These are phyloP conservation scores for Apiotrichum laibachii DNA, from an alignment of 1,284 basidiomycete species.

Conservation along the genomic window DNA sequence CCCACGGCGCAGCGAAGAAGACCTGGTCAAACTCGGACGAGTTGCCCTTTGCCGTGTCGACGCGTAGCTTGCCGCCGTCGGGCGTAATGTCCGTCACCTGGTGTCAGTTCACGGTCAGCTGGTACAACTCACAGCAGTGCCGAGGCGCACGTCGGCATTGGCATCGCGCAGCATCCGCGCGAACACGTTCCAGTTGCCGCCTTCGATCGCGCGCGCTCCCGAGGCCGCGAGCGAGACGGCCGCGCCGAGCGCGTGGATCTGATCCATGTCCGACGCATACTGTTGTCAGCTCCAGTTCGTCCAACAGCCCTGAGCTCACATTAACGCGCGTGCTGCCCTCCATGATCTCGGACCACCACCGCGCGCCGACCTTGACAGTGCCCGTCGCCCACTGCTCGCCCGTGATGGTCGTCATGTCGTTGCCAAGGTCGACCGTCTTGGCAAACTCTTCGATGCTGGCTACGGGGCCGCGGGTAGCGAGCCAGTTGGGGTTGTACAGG, in stretches of 20 bases:
- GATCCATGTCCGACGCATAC: constrained; percentile 62
- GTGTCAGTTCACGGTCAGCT: background rate
- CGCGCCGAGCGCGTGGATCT: constrained; percentile 78
- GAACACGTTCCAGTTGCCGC: constrained; percentile 86
- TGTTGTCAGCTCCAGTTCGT: constrained; percentile 11
- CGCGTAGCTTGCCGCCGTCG: constrained; percentile 2
- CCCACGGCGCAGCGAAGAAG: constrained; percentile 49
- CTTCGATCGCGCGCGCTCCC: constrained; percentile 65
- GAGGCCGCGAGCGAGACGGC: constrained; percentile 68
- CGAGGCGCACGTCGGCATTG: constrained; percentile 65
- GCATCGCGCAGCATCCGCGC: constrained; percentile 72
- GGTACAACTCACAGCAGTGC: constrained; percentile 58
- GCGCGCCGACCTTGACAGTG: constrained; percentile 57
- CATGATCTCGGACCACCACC: constrained; percentile 72
- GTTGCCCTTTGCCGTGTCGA: constrained; percentile 5
- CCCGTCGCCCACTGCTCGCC: constrained; percentile 62
- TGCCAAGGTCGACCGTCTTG: constrained; percentile 35
- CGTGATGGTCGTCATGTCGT: constrained; percentile 57
- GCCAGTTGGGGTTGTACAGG: constrained; percentile 41
- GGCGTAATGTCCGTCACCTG: constrained; percentile 1
- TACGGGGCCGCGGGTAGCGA: constrained; percentile 32
- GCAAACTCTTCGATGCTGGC: constrained; percentile 38
- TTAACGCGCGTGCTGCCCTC: constrained; percentile 84
- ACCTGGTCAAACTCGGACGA: constrained; percentile 41
- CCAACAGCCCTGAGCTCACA: constrained; percentile 56